These are phyloP conservation scores for Cyberlindnera euphorbiiphila DNA, from an alignment of 805 yeast species.

Conservation along the genomic window DNA sequence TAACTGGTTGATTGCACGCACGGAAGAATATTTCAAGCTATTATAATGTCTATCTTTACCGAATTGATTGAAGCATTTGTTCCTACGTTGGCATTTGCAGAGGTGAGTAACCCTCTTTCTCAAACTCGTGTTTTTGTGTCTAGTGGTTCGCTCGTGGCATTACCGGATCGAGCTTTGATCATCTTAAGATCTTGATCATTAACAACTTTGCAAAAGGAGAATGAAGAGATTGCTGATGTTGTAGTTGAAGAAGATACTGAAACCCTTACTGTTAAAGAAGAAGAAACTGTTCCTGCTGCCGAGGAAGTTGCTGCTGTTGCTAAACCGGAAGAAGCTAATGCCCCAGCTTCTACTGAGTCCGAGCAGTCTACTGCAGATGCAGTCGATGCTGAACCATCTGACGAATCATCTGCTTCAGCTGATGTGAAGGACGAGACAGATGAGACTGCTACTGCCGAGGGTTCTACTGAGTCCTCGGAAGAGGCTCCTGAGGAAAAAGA, in stretches of 20 bases:
- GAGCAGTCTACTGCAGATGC: conserved; percentile 8
- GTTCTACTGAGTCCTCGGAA: conserved; percentile 11
- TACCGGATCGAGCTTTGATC: neutral
- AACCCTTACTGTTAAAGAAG: too few relatives aligned
- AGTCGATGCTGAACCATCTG: conserved; percentile 11
- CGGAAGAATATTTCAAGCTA: too few relatives aligned
- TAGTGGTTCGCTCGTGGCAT: neutral
- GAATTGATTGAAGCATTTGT: conserved; percentile 64
- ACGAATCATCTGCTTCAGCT: conserved; percentile 5
- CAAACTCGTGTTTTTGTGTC: neutral
- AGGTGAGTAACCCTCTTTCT: conserved; percentile 25
- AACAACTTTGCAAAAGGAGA: conserved; percentile 9
- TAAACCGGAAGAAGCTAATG: conserved; percentile 13
- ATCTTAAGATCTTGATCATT: conserved; percentile 4
- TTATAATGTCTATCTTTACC: conserved; percentile 18
- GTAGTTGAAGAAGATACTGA: conserved; percentile 1
- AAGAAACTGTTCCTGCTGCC: conserved; percentile 1
- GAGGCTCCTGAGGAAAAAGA: conserved; percentile 19
- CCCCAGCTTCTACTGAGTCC: too few relatives aligned
- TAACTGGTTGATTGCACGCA: too few relatives aligned
- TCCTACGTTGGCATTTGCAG: conserved; percentile 82
- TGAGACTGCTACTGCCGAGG: conserved; percentile 12
- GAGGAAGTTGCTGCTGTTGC: conserved; percentile 1
- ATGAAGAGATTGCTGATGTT: conserved; percentile 6
- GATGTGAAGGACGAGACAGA: conserved; percentile 7